Evolutionary conservation across 805 yeast genomes (phyloP).

Genomic region (Debaryomyces tyrocola): DNA sequence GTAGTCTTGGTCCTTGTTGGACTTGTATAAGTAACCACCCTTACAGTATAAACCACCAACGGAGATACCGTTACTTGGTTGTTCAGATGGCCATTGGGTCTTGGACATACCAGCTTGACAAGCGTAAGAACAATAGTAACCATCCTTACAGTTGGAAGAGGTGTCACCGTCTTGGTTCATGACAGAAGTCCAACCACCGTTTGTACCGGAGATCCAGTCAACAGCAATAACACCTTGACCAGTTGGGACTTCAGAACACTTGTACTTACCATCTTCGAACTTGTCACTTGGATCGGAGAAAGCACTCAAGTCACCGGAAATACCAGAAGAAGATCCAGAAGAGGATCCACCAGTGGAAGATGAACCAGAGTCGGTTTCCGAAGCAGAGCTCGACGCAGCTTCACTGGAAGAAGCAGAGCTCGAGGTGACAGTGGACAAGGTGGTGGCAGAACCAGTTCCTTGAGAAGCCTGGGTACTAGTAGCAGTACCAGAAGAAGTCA

Average conservation of each 20-base stretch:
- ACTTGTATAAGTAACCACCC: conserved; percentile 60
- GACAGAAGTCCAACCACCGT: conserved; percentile 46
- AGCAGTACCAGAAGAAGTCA: conserved; percentile 7
- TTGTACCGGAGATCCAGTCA: conserved; percentile 52
- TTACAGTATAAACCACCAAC: conserved; percentile 71
- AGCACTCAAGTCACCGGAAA: conserved; percentile 58
- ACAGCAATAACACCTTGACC: conserved; percentile 71
- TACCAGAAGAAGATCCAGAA: conserved; percentile 34
- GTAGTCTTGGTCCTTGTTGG: conserved; percentile 50
- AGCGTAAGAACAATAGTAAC: conserved; percentile 73
- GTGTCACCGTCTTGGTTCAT: conserved; percentile 51
- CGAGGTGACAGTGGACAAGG: conserved; percentile 10
- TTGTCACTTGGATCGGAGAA: conserved; percentile 49
- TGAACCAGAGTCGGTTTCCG: conserved; percentile 9
- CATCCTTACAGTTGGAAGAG: conserved; percentile 54
- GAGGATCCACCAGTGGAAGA: conserved; percentile 16
- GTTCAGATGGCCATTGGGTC: conserved; percentile 73
- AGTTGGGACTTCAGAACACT: conserved; percentile 71
- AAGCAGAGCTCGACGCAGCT: conserved; percentile 2
- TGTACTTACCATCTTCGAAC: conserved; percentile 69
- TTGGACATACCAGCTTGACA: conserved; percentile 80
- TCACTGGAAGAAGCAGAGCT: conserved; percentile 8
- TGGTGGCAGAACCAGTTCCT: conserved; percentile 8
- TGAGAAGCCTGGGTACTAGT: not conserved
- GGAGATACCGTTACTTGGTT: conserved; percentile 68